These are phyloP conservation scores for Bryum argenteum DNA, from an alignment of 225 moss, liverwort and hornwort species.

Conservation along the genomic window DNA sequence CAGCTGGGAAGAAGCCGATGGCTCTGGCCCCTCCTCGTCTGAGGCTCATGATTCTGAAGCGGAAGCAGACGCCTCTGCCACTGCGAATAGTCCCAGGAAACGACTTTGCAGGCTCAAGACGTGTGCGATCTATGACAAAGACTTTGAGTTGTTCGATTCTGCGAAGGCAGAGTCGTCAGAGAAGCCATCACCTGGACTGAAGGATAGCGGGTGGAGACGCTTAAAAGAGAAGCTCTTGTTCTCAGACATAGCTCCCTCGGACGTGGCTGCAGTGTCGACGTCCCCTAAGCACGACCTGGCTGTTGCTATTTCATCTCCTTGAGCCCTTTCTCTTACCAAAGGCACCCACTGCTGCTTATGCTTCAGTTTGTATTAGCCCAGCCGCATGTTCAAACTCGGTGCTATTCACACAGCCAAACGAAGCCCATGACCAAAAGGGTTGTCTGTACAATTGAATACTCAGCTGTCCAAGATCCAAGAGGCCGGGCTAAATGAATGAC, in stretches of 20 bases:
- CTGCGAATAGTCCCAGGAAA: slow-evolving; percentile 27
- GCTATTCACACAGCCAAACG: background rate
- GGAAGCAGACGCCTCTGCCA: background rate
- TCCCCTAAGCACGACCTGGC: slow-evolving; percentile 17
- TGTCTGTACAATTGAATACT: background rate
- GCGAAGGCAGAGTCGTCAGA: slow-evolving; percentile 39
- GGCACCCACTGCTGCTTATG: background rate
- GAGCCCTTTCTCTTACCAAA: slow-evolving; percentile 5
- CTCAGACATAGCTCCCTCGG: slow-evolving; percentile 19
- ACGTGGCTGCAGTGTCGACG: slow-evolving; percentile 23
- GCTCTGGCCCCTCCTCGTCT: slow-evolving; percentile 6
- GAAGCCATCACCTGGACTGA: slow-evolving; percentile 40
- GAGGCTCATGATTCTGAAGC: background rate
- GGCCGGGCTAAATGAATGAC: background rate
- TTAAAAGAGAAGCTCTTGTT: slow-evolving; percentile 48
- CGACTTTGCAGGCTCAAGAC: slow-evolving; percentile 37
- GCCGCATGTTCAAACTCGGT: background rate
- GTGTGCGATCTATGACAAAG: slow-evolving; percentile 48
- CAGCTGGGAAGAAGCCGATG: slow-evolving; percentile 5
- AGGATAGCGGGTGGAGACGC: slow-evolving; percentile 59
- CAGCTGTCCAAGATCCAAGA: background rate
- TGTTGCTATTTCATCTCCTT: slow-evolving; percentile 30
- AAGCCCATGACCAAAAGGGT: background rate
- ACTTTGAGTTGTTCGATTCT: slow-evolving; percentile 57
- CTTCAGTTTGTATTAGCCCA: slow-evolving; percentile 7